Conservation (phyloP, 2,329 filamentous ascomycete genomes). For the Penicillium sp. region DNA sequence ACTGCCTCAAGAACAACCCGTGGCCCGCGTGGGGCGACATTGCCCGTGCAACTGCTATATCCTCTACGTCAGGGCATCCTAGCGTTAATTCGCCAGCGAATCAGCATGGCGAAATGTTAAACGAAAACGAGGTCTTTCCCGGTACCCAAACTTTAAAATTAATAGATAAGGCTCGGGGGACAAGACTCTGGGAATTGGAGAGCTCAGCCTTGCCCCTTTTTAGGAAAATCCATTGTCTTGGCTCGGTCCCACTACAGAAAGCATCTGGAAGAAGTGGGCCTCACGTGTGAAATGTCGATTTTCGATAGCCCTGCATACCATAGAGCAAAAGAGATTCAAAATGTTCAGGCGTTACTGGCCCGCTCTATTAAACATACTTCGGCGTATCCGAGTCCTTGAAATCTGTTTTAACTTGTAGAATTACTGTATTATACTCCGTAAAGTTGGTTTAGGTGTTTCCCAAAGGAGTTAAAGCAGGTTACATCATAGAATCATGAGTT, state of each 20-base stretch:
- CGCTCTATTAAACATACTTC: conserved; percentile 8
- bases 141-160: not conserved
- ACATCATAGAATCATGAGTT: not conserved
- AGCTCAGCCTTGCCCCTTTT: conserved; percentile 1
- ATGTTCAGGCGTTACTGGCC: conserved; percentile 1
- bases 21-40: not conserved
- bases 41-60: not conserved
- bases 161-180: no score
- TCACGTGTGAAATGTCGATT: conserved; percentile 14
- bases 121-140: not conserved
- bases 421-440: not conserved
- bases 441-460: not conserved
- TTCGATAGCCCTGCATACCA: conserved; percentile 2
- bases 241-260: conserved; percentile 1
- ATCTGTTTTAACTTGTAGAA: not conserved
- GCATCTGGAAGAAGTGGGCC: conserved; percentile 17
- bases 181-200: not conserved
- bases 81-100: not conserved
- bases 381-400: conserved; percentile 1
- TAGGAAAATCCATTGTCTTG: not conserved
- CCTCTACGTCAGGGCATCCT: not conserved
- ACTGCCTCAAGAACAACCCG: not conserved
- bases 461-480: not conserved
- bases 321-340: conserved; percentile 9
- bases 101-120: not conserved